These are phyloP conservation scores for Croton setiger DNA, from an alignment of 441 rosid species.

Conservation along the genomic window DNA sequence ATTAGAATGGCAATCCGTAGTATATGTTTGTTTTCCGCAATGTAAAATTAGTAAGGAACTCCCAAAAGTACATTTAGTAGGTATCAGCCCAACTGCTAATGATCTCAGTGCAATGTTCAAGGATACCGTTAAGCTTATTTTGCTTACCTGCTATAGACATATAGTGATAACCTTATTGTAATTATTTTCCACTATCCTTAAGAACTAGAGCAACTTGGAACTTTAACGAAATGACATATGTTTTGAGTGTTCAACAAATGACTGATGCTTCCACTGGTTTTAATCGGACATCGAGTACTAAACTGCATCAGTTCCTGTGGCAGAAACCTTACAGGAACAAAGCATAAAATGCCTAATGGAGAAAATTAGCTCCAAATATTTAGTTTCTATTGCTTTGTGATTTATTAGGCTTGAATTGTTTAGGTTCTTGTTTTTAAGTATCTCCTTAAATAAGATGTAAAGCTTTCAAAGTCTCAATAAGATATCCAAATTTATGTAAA, in stretches of 20 bases:
- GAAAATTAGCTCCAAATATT: background rate
- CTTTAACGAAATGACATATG: background rate
- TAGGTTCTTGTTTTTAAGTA: background rate
- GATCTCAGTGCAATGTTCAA: background rate
- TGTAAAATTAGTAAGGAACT: too few species aligned
- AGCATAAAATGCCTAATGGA: background rate
- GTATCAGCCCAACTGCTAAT: background rate
- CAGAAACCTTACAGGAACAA: background rate
- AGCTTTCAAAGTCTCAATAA: slow-evolving; percentile 19
- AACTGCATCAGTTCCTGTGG: background rate
- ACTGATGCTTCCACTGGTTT: too few species aligned
- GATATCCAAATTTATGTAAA: slow-evolving; percentile 21
- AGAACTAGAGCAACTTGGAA: background rate
- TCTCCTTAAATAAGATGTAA: background rate
- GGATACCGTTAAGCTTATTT: background rate
- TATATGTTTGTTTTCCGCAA: background rate
- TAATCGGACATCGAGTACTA: background rate
- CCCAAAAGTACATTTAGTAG: background rate
- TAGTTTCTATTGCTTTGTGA: background rate
- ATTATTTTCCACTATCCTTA: background rate
- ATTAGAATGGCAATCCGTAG: background rate
- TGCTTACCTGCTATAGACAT: background rate
- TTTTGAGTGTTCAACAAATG: background rate
- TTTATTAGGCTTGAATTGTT: slow-evolving; percentile 3
- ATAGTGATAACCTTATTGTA: too few species aligned